A percentile compares a stretch with the other conserved stretches of the same genome.
Evolutionary conservation across 345 rosid genomes (phyloP).

Genomic region (Populus davidiana): DNA sequence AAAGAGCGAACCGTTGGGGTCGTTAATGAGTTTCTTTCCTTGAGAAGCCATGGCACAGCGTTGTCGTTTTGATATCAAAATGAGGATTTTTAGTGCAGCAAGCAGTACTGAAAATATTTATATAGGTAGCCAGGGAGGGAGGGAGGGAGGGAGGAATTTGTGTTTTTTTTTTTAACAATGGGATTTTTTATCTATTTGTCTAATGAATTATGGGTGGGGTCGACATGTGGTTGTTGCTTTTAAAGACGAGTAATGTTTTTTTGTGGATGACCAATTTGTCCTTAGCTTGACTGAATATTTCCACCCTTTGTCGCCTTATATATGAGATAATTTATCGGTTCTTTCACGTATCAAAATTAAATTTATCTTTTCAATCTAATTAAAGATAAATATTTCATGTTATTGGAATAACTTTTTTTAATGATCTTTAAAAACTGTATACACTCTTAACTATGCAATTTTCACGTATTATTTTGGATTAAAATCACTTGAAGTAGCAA

Average conservation of each 20-base stretch:
- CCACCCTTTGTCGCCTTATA: background rate
- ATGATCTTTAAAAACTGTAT: too few relatives aligned
- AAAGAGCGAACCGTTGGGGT: conserved; percentile 66
- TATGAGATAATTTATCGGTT: too few relatives aligned
- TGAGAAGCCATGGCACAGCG: conserved; percentile 55
- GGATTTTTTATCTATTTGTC: background rate
- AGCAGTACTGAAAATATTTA: background rate
- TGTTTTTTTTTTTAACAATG: background rate
- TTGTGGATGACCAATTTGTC: background rate
- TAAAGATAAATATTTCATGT: too few relatives aligned
- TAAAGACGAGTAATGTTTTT: background rate
- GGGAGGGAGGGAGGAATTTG: background rate
- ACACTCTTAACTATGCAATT: too few relatives aligned
- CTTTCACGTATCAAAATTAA: too few relatives aligned
- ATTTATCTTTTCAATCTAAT: too few relatives aligned
- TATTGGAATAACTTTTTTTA: too few relatives aligned
- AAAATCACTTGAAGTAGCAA: too few relatives aligned
- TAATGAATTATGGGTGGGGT: background rate
- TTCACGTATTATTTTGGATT: too few relatives aligned
- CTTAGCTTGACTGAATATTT: background rate
- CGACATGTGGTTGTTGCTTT: background rate
- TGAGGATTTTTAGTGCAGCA: background rate
- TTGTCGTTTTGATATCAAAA: background rate
- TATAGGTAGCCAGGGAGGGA: background rate
- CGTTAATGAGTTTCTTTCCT: conserved; percentile 87